Base-by-base conservation (phyloP, 129 eudicot species). In the Silybum marianum region DNA sequence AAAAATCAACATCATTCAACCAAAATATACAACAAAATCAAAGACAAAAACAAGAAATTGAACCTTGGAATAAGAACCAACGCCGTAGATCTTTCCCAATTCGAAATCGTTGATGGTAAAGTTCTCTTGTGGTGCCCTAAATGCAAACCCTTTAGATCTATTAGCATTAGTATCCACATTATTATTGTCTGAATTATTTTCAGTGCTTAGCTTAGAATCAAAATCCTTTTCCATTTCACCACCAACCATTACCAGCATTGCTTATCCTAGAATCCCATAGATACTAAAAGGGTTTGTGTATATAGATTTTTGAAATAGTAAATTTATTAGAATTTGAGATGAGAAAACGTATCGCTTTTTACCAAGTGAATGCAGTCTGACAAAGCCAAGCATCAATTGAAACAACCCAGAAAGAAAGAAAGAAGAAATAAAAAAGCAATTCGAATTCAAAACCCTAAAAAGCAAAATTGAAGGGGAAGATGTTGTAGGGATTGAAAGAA, bases 21-120 rank as follows among this genome's bases (percentile, higher is more conserved):
- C 40, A 22, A 63, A n/a, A 23, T 34, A 77, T 14, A 40, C 13
- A 68, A 67, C 13, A 25, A 25, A 66, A 24, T 2, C 9, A 51
- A 13, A 22, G 72, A 25, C n/a, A n/a, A n/a, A 7, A 4, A 34
- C 67, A 25, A 69, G 30, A 69, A 69, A 81, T 18, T 13, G 38
- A 36, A 92, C 97, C 97, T 92, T 92, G 54, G 94, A 92, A 84
- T 92, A 90, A 71, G 95, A 92, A 87, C 97, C 97, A 84, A 90
- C 92, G 40, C 97, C 97, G 79, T 90, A 90, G 86, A 92, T 92
- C 92, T 88, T 92, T 73, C 94, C 97, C 88, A 92, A 87, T 71
- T 92, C 97, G 69, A 92, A 92, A 75, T 90, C 97, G 71, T 87
- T 88, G 21, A 88, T 85, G 76, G 84, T 80, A 36, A 92, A 90